Evolutionary conservation across 1,284 basidiomycete genomes (phyloP).

Genomic region (Sporisorium scitamineum): DNA sequence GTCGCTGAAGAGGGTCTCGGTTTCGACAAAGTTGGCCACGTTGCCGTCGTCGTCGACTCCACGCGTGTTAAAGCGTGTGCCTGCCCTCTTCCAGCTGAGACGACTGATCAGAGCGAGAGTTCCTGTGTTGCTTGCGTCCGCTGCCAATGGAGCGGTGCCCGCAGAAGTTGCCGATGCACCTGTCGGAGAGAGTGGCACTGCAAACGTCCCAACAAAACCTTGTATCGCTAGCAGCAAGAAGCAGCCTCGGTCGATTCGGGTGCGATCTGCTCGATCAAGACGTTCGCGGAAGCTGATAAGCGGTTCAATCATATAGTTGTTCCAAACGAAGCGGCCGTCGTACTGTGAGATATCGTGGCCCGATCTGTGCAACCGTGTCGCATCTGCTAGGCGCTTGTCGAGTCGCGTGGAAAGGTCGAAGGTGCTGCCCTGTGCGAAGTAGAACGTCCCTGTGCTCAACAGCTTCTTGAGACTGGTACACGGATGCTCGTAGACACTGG

Average conservation of each 20-base stretch:
- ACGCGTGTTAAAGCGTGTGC: constrained; percentile 95
- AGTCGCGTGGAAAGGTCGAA: constrained; percentile 79
- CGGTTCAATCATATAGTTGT: constrained; percentile 82
- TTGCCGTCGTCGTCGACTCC: constrained; percentile 98
- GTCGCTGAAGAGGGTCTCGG: constrained; percentile 88
- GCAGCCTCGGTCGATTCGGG: constrained; percentile 75
- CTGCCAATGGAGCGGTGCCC: constrained; percentile 70
- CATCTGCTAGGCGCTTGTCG: constrained; percentile 70
- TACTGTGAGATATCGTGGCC: constrained; percentile 55
- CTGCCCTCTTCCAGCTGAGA: constrained; percentile 92
- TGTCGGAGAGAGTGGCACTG: constrained; percentile 71
- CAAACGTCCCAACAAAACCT: constrained; percentile 83
- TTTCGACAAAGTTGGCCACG: constrained; percentile 98
- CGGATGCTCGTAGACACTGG: constrained; percentile 80
- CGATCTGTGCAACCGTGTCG: constrained; percentile 46
- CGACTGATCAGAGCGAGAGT: constrained; percentile 85
- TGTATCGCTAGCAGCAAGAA: constrained; percentile 83
- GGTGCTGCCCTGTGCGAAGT: constrained; percentile 82
- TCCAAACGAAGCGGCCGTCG: constrained; percentile 76
- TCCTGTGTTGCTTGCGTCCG: not conserved
- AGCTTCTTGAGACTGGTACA: constrained; percentile 91
- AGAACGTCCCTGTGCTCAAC: constrained; percentile 90
- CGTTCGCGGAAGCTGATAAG: constrained; percentile 83
- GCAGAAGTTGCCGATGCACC: not conserved
- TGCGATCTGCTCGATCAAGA: constrained; percentile 77